Evolutionary conservation across 2,329 filamentous ascomycete genomes (phyloP).

Genomic region (Fusarium sp.): DNA sequence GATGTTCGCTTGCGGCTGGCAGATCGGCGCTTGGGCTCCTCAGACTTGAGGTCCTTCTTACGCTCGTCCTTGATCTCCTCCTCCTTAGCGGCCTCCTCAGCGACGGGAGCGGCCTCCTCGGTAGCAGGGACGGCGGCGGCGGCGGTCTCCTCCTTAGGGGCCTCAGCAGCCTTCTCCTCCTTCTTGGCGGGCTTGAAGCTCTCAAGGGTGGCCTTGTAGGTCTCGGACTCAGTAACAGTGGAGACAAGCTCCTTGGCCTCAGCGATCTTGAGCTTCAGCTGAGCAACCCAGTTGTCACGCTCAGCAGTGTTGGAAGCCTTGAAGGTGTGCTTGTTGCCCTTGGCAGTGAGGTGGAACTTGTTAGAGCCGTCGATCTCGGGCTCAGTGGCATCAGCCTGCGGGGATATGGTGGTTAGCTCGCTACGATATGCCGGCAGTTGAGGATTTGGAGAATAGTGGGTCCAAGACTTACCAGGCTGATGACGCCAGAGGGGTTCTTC

Average conservation of each 20-base stretch:
- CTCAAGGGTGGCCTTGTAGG: conserved; percentile 88
- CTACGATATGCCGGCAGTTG: conserved; percentile 36
- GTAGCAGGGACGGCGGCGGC: conserved; percentile 43
- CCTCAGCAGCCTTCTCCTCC: conserved; percentile 55
- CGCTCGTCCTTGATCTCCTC: conserved; percentile 46
- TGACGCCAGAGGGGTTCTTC: conserved; percentile 80
- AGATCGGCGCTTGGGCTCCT: conserved; percentile 71
- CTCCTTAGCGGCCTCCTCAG: conserved; percentile 52
- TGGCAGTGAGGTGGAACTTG: conserved; percentile 88
- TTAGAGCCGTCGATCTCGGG: conserved; percentile 78
- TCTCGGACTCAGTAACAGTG: conserved; percentile 79
- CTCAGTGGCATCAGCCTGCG: conserved; percentile 71
- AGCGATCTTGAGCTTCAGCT: conserved; percentile 82
- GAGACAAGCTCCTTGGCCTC: conserved; percentile 87
- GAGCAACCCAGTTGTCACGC: conserved; percentile 91
- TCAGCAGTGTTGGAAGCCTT: conserved; percentile 80
- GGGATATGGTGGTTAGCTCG: conserved; percentile 14
- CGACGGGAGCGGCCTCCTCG: conserved; percentile 35
- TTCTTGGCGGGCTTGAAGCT: conserved; percentile 68
- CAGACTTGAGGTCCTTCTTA: conserved; percentile 59
- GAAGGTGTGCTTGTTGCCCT: conserved; percentile 93
- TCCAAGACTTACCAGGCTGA: conserved; percentile 78
- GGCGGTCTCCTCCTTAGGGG: conserved; percentile 49
- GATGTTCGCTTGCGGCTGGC: conserved; percentile 73
- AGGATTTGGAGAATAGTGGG: conserved; percentile 21